Conservation (phyloP, 257 asterid genomes). For the Coffea eugenioides region DNA sequence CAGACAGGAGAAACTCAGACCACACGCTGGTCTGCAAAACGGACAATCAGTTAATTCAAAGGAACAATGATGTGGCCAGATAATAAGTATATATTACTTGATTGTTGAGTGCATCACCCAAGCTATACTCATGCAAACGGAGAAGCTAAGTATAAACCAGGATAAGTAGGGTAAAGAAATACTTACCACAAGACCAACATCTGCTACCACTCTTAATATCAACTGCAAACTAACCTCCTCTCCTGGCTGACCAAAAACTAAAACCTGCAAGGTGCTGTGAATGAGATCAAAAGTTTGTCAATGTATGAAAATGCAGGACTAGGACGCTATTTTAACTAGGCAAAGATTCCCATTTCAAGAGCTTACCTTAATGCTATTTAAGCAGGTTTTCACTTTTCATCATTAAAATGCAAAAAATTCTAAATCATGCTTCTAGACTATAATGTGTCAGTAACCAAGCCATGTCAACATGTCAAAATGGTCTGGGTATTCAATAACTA, state of each 20-base stretch:
- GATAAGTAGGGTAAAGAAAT: neutral
- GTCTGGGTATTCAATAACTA: neutral
- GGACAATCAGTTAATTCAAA: neutral
- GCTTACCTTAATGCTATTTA: neutral
- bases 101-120: neutral
- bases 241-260: slow-evolving; percentile 79
- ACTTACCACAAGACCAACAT: slow-evolving; percentile 96
- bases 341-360: neutral
- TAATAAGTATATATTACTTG: neutral
- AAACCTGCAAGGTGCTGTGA: slow-evolving; percentile 51
- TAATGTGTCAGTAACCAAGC: neutral
- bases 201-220: slow-evolving; percentile 94
- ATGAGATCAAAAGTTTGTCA: slow-evolving; percentile 13
- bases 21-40: too few species aligned
- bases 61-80: neutral
- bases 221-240: slow-evolving; percentile 88
- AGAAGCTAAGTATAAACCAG: neutral
- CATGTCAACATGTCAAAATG: neutral
- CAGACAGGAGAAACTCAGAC: neutral
- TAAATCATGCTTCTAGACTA: too few species aligned
- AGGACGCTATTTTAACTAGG: too few species aligned
- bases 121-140: neutral
- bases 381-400: neutral
- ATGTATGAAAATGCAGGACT: slow-evolving; percentile 9
- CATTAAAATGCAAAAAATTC: too few species aligned